Evolutionary conservation across 768 basidiomycete species (phyloP), one percentile per base, ranked within the genome.

Genomic region (Suillus weaverae): DNA sequence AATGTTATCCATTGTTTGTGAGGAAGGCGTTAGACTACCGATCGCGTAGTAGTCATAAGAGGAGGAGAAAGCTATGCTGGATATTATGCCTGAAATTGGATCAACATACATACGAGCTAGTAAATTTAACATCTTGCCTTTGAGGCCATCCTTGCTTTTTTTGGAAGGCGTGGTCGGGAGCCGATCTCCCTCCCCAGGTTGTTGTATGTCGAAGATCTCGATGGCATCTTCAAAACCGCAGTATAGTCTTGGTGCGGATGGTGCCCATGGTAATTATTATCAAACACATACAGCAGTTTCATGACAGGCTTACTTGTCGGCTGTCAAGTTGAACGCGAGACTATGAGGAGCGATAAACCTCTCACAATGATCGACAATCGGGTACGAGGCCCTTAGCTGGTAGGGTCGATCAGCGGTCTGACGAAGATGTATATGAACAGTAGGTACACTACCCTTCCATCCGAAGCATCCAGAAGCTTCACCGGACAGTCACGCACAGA

Each of bases 301-400:
- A 54, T 39, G 44, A 56, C 55, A 48, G 30, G 70, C 82, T 62
- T 63, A 95, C 95, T 83, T 89, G 41, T 87, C 80, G 0, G 85
- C 87, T 5, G 84, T 77, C 1, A 81, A 74, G 69, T 92, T 92
- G 76, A 97, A 98, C 0, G 89, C 83, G 64, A 98, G 80, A 68
- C 87, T 86, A 62, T 94, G 90, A 0, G 97, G 95, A 0, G 94
- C 95, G 46, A 97, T 81, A 62, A 93, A 87, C 38, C 95, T 85
- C 77, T 98, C 97, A n/a, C 91, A 82, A 70, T 99, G 96, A 74
- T 98, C 95, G 11, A 98, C 85, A 44, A 98, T 97, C 46, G 83
- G 82, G 74, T 99, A 98, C 1, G 94, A 95, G 0, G 95, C 97
- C 20, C 96, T 86, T 22, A 94, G 84, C 96, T 97, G 32, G 35